Base-by-base conservation (phyloP, 2,329 filamentous ascomycete genomes). In the Ceratocystis huliohia region DNA sequence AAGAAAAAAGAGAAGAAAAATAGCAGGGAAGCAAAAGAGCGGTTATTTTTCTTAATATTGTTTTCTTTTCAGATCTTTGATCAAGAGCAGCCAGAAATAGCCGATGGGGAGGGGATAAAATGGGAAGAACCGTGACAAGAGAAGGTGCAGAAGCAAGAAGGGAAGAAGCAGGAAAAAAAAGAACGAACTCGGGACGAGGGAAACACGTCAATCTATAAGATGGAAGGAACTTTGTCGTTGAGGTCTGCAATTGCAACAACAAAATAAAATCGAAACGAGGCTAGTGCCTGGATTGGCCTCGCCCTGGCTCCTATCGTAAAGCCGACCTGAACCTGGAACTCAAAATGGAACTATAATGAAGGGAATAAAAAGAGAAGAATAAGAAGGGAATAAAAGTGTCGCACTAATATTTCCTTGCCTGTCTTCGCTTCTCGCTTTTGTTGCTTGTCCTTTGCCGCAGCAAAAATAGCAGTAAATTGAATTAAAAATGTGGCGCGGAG, bases 271-370 rank as follows among this genome's bases (percentile, higher is more conserved):
- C 66, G 66, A 67, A 67, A 67, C 66, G 64, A 65, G 63, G 57
- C 66, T 67, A 67, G 63, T 67, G 65, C 65, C 63, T 59, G 56
- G 56, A 59, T 59, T 59, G 56, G 56, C 56, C 56, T 65, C n/a
- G 66, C 63, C 66, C 63, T 67, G 61, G 66, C 66, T 65, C 66
- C 62, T 67, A 64, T 57, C 53, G 53, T 57, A 57, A 57, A 57
- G 17, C 53, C 25, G 53, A 67, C 66, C 66, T 67, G 63, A 67
- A 67, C 66, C 66, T 67, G 66, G 66, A 67, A 67, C 63, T 63
- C 63, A 64, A 57, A 64, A 57, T 67, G 44, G 66, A 64, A 67
- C 53, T 63, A 37, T n/a, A 44, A 62, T 45, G 56, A 37, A 37
- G n/a, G 41, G 46, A 48, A 45, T 13, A 28, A 45, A 28, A 45